Evolutionary conservation across 768 basidiomycete species (phyloP).

Genomic region (Zangia roseola): DNA sequence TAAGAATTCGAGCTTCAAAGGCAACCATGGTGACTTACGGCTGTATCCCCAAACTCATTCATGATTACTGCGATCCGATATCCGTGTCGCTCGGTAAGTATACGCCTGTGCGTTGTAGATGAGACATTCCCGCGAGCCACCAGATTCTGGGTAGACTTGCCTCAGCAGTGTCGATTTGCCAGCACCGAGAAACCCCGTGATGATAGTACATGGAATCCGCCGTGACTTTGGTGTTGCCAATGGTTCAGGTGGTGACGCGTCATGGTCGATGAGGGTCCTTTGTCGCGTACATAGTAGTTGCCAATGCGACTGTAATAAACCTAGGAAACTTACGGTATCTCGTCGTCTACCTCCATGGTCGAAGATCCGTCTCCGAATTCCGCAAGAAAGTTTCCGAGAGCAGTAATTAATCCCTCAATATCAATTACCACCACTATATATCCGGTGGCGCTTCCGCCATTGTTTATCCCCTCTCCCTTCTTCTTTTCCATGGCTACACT

Average conservation of each 20-base stretch:
- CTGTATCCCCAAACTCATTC: conserved; percentile 97
- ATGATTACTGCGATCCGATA: conserved; percentile 97
- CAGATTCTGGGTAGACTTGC: conserved; percentile 32
- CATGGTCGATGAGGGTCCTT: conserved; percentile 35
- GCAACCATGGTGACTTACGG: conserved; percentile 46
- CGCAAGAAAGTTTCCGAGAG: conserved; percentile 24
- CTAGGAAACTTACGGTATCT: conserved; percentile 49
- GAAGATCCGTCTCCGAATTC: conserved; percentile 26
- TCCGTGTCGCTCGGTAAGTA: conserved; percentile 90
- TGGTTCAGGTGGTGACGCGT: not conserved
- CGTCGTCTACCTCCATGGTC: conserved; percentile 53
- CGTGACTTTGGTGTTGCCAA: conserved; percentile 6
- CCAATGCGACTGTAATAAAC: not conserved
- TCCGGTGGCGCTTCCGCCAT: not conserved
- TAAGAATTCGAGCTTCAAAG: conserved; percentile 18
- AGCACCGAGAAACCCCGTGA: conserved; percentile 92
- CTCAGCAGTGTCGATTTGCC: conserved; percentile 93
- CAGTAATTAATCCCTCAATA: conserved; percentile 8
- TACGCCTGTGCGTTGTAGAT: conserved; percentile 51
- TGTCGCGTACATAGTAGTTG: conserved; percentile 9
- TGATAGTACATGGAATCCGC: conserved; percentile 85
- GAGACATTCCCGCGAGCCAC: not conserved
- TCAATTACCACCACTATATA: not conserved
- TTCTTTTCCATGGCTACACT: conserved; percentile 18
- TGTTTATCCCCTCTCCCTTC: conserved; percentile 1